Conservation (phyloP, 2,329 filamentous ascomycete genomes). For the Fusarium albidum region DNA sequence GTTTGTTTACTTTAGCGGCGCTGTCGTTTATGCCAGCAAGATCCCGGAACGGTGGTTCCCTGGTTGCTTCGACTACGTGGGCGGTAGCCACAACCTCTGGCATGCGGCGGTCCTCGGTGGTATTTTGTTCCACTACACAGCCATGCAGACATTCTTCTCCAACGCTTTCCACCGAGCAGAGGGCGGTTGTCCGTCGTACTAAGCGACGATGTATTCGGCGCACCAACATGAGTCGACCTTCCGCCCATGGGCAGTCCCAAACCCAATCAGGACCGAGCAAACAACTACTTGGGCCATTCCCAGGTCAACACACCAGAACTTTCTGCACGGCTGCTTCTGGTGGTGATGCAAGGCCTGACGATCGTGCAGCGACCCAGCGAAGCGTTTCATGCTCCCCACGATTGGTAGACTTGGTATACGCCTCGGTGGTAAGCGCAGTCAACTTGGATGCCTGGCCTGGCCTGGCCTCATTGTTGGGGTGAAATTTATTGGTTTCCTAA, state of each 20-base stretch:
- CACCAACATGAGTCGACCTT: too few relatives aligned
- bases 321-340: neutral
- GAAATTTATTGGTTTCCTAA: too few relatives aligned
- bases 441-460: too few relatives aligned
- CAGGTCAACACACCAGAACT: neutral
- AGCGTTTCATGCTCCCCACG: too few relatives aligned
- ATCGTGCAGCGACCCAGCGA: neutral
- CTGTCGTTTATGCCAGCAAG: slow-evolving; percentile 88
- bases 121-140: slow-evolving; percentile 95
- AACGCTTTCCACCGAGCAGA: slow-evolving; percentile 75
- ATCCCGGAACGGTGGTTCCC: slow-evolving; percentile 93
- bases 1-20: slow-evolving; percentile 84
- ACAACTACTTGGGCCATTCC: neutral
- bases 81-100: slow-evolving; percentile 97
- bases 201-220: slow-evolving; percentile 20
- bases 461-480: too few relatives aligned
- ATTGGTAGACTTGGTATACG: too few relatives aligned
- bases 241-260: too few relatives aligned
- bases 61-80: slow-evolving; percentile 93
- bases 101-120: slow-evolving; percentile 93
- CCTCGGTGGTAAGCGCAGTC: too few relatives aligned
- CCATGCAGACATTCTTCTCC: slow-evolving; percentile 95
- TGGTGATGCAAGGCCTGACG: too few relatives aligned
- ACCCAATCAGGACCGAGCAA: neutral
- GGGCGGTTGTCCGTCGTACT: slow-evolving; percentile 65